These are phyloP conservation scores for Cylindrotheca closterium DNA, from an alignment of 108 stramenopile species.

Conservation along the genomic window DNA sequence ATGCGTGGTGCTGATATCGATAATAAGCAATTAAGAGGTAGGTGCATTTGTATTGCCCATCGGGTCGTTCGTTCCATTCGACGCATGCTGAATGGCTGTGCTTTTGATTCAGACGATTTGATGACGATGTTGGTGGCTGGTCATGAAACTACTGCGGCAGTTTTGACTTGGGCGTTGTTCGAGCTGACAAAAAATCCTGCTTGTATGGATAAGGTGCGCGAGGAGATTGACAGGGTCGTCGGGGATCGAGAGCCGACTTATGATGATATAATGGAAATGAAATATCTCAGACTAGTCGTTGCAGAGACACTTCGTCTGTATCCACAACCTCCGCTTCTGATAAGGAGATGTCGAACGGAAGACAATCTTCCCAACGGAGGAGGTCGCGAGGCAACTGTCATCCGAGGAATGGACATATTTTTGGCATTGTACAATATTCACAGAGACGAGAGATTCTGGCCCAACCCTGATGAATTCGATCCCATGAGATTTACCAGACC, in stretches of 20 bases:
- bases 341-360: slow-evolving; percentile 89
- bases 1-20: slow-evolving; percentile 92
- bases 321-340: slow-evolving; percentile 94
- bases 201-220: slow-evolving; percentile 60
- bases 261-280: slow-evolving; percentile 81
- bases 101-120: slow-evolving; percentile 18
- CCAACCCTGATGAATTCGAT: slow-evolving; percentile 85
- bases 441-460: slow-evolving; percentile 90
- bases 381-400: slow-evolving; percentile 76
- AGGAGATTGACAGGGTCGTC: slow-evolving; percentile 88
- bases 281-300: slow-evolving; percentile 80
- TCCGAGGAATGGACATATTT: slow-evolving; percentile 95
- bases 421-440: slow-evolving; percentile 94
- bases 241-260: slow-evolving; percentile 85
- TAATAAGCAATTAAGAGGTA: slow-evolving; percentile 82
- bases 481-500: slow-evolving; percentile 86
- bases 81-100: too few relatives aligned
- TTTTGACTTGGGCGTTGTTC: slow-evolving; percentile 94
- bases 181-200: slow-evolving; percentile 90
- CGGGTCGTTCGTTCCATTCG: too few relatives aligned
- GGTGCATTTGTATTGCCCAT: too few relatives aligned
- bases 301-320: slow-evolving; percentile 92
- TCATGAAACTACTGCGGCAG: slow-evolving; percentile 97
- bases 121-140: slow-evolving; percentile 99
- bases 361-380: slow-evolving; percentile 82